A percentile compares a stretch with the other conserved stretches of the same genome.
Evolutionary conservation across 148 eudicot species (phyloP).

Genomic region (Camellia granthamiana): DNA sequence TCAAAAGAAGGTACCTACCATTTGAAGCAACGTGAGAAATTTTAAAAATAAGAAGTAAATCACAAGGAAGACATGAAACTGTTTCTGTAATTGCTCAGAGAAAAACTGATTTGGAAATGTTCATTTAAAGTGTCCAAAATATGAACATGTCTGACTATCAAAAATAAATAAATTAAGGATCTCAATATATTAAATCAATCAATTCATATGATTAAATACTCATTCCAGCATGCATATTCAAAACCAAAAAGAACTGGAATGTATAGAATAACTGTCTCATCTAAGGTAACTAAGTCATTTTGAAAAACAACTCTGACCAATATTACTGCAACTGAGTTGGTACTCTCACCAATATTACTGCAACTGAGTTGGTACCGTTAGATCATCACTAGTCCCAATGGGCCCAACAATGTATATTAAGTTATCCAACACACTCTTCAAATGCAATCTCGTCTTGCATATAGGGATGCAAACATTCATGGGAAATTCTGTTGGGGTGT

Average conservation of each 20-base stretch:
- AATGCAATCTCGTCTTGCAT: too few species aligned
- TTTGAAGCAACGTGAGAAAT: conserved; percentile 7
- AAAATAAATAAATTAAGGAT: not conserved
- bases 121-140: not conserved
- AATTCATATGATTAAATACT: not conserved
- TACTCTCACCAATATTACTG: too few species aligned
- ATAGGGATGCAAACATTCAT: too few species aligned
- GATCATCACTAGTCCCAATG: too few species aligned
- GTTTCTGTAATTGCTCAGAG: not conserved
- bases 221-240: not conserved
- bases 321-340: not conserved
- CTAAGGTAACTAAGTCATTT: not conserved
- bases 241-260: not conserved
- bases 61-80: conserved; percentile 2
- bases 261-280: not conserved
- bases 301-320: not conserved
- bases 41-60: not conserved
- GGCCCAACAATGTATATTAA: too few species aligned
- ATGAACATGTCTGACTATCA: not conserved
- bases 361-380: too few species aligned
- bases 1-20: conserved; percentile 78
- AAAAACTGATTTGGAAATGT: conserved; percentile 1
- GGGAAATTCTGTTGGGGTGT: too few species aligned
- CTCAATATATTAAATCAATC: not conserved
- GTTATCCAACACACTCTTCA: too few species aligned